Conservation (phyloP, 176 grass and related monocot species). For the Tillandsia fasciculata region DNA sequence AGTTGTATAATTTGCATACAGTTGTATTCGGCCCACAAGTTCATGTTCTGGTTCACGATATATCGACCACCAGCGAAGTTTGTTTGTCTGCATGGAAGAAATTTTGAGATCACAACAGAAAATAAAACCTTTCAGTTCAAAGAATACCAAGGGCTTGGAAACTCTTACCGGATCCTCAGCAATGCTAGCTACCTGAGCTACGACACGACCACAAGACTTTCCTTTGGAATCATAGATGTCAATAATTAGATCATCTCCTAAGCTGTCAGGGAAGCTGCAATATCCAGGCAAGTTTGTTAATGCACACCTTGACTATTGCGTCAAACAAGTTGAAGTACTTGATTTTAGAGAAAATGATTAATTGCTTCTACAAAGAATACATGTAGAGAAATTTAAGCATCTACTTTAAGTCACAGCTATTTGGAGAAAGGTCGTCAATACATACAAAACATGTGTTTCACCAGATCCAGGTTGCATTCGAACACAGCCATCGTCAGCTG, state of each 20-base stretch:
- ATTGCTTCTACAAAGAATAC: not conserved
- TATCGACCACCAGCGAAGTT: constrained; percentile 92
- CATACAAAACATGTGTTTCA: constrained; percentile 97
- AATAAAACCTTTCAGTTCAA: constrained; percentile 12
- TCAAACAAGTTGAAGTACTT: not conserved
- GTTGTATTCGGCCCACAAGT: constrained; percentile 82
- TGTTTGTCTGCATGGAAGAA: constrained; percentile 54
- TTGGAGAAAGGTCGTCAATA: constrained; percentile 26
- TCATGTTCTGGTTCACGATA: constrained; percentile 84
- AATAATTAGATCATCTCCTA: constrained; percentile 91
- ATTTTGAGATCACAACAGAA: constrained; percentile 10
- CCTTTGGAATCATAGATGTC: constrained; percentile 91
- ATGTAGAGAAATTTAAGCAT: not conserved
- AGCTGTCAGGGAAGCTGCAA: constrained; percentile 98
- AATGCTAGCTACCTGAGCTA: constrained; percentile 88
- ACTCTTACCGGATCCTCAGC: constrained; percentile 75
- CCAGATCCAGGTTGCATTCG: constrained; percentile 95
- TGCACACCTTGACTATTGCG: not conserved
- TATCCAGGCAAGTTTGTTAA: constrained; percentile 15
- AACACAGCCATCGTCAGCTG: constrained; percentile 53
- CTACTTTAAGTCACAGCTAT: not conserved
- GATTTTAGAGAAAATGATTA: constrained; percentile 1
- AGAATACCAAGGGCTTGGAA: constrained; percentile 2
- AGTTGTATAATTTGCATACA: constrained; percentile 71
- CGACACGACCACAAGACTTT: constrained; percentile 62